A percentile compares a stretch with the other conserved stretches of the same genome.
Conservation (phyloP, 345 rosid genomes). For the Boechera retrofracta region DNA sequence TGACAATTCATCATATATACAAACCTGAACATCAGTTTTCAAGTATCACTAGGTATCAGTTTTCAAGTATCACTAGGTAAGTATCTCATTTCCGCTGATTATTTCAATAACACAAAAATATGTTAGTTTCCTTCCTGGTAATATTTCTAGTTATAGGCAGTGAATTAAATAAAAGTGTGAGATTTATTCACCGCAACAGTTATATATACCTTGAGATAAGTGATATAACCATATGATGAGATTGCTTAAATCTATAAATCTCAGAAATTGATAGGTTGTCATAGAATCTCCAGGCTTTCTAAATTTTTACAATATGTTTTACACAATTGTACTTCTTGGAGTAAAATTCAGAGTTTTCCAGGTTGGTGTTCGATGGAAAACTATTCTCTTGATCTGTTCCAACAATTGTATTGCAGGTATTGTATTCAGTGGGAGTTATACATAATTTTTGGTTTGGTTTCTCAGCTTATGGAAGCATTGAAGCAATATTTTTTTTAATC, state of each 20-base stretch:
- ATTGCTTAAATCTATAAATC: no score
- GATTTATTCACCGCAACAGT: no score
- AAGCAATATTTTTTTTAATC: neutral
- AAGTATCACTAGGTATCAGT: neutral
- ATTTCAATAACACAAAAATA: no score
- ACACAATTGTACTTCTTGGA: neutral
- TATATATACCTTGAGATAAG: no score
- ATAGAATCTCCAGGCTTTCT: no score
- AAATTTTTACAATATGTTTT: no score
- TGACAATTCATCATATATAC: neutral
- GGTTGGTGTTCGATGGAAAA: neutral
- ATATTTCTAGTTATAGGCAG: no score
- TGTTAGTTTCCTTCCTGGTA: no score
- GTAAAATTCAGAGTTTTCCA: neutral
- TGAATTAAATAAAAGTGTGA: no score
- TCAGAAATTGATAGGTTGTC: no score
- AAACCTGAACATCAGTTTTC: slow-evolving; percentile 6
- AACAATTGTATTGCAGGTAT: slow-evolving; percentile 29
- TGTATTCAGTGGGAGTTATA: slow-evolving; percentile 9
- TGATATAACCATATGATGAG: no score
- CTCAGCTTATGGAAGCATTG: slow-evolving; percentile 30
- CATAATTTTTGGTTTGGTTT: slow-evolving; percentile 24
- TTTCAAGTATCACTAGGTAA: neutral
- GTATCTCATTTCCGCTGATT: no score
- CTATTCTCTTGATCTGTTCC: slow-evolving; percentile 7